Evolutionary conservation across 768 basidiomycete genomes (phyloP), one percentile per base, ranked within the genome.

Genomic region (Plicaturopsis crispa): DNA sequence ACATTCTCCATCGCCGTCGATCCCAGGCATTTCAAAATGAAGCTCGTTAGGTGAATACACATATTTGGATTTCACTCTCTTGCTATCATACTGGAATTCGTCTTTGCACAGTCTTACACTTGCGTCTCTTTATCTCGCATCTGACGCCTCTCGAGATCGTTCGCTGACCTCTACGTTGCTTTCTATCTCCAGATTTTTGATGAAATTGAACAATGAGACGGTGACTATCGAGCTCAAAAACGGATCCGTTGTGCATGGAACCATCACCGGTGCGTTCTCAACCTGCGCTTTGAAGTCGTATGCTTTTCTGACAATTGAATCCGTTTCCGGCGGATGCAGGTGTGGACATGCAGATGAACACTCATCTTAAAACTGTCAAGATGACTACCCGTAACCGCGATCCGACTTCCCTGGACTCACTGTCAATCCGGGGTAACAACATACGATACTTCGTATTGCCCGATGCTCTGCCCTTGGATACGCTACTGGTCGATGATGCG

Each of bases 261-360:
- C 94, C 17, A 96, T 98, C 61, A 96, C 91, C 12, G 93, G 94
- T 93, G 44, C 46, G 80, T 59, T 18, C 31, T 26, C 18, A 7
- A 31, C 17, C 39, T 22, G 36, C 31, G 21, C 34, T 30, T 24
- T 24, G 19, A 22, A 31, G 12, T 6, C 38, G 21, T 23, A 33
- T 35, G 32, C 14, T 18, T 14, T 36, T 44, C 23, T 50, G 12
- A 41, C 31, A 20, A 28, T 35, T 40, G 32, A 26, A 11, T 31
- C 36, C 26, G 40, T 23, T 38, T 28, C n/a, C n/a, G n/a, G n/a
- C n/a, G n/a, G n/a, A n/a, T n/a, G 12, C 59, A 97, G 94, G 92
- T 42, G 96, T 99, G 36, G 94, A 99, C 63, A 92, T 94, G 75
- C 91, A 94, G 55, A 99, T 99, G 94, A 98, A 97, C 68, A 98